Conservation (phyloP, 176 grass and related monocot species). For the Oryza brachyantha region DNA sequence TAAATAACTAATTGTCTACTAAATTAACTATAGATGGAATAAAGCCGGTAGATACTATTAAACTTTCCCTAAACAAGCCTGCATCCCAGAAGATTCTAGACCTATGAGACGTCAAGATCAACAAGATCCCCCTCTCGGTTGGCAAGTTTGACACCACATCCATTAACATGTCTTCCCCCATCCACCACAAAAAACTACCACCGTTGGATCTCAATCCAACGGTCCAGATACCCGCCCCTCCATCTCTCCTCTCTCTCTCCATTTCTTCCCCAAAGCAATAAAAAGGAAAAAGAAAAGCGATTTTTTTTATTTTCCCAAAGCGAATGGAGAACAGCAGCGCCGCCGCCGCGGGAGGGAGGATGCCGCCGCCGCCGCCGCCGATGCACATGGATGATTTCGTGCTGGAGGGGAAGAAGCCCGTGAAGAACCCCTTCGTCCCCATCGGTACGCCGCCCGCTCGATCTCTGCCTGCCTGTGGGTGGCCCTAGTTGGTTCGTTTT, state of each 20-base stretch:
- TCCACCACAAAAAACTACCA: neutral
- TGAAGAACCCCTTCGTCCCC: slow-evolving; percentile 96
- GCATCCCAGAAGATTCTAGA: neutral
- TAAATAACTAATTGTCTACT: no score
- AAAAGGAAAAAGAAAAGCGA: neutral
- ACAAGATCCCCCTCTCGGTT: neutral
- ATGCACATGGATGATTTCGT: slow-evolving; percentile 44
- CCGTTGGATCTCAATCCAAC: slow-evolving; percentile 32
- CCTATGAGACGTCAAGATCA: neutral
- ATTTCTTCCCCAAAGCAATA: neutral
- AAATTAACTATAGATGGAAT: no score
- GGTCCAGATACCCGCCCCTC: neutral
- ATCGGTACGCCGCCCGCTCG: slow-evolving; percentile 48
- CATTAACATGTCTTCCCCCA: no score
- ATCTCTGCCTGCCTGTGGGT: neutral
- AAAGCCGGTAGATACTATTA: no score
- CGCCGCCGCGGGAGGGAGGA: slow-evolving; percentile 15
- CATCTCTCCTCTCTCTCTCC: no score
- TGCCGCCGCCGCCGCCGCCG: slow-evolving; percentile 23
- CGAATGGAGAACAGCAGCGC: slow-evolving; percentile 43
- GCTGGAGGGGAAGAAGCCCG: slow-evolving; percentile 61
- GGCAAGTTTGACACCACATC: slow-evolving; percentile 27
- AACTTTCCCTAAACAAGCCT: no score
- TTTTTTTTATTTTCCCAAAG: neutral
- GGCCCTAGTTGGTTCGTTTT: neutral